phyloP scores from a whole-genome alignment of 2,329 filamentous ascomycete species.

The Calonectria henricotiae region DNA sequence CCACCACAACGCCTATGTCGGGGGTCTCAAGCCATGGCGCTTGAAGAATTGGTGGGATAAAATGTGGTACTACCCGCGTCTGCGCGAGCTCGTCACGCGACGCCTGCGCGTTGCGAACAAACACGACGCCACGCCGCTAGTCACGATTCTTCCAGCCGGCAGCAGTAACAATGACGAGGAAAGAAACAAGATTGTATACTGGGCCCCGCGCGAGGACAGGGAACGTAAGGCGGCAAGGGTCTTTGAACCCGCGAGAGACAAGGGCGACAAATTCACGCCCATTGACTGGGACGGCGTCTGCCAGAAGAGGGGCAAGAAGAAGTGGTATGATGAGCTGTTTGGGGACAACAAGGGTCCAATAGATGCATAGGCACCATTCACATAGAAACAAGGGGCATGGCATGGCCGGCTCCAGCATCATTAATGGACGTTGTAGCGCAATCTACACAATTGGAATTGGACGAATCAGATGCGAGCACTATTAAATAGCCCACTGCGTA shows the following conservation, averaged over 20 bases:
- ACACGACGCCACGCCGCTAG: conserved; percentile 42
- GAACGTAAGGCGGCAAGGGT: conserved; percentile 42
- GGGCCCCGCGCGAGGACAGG: conserved; percentile 42
- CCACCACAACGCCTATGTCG: conserved; percentile 59
- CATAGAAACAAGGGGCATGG: not conserved
- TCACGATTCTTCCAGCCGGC: conserved; percentile 34
- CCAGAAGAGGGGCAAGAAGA: conserved; percentile 49
- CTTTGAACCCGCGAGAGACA: conserved; percentile 47
- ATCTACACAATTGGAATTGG: not conserved
- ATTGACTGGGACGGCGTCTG: conserved; percentile 57
- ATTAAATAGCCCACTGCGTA: not conserved
- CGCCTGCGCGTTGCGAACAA: conserved; percentile 45
- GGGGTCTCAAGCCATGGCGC: conserved; percentile 54
- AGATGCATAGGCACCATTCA: conserved; percentile 2
- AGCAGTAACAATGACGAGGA: not conserved
- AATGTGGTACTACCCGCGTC: conserved; percentile 58
- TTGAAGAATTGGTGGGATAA: conserved; percentile 57
- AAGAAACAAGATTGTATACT: conserved; percentile 47
- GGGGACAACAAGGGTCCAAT: conserved; percentile 56
- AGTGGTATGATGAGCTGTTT: conserved; percentile 58
- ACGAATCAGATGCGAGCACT: not conserved
- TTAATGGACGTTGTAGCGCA: conserved; percentile 16
- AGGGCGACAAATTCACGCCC: conserved; percentile 44
- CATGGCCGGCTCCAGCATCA: not conserved
- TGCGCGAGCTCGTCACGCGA: conserved; percentile 54